Evolutionary conservation across 345 rosid species (phyloP).

Genomic region (Turnera subulata): DNA sequence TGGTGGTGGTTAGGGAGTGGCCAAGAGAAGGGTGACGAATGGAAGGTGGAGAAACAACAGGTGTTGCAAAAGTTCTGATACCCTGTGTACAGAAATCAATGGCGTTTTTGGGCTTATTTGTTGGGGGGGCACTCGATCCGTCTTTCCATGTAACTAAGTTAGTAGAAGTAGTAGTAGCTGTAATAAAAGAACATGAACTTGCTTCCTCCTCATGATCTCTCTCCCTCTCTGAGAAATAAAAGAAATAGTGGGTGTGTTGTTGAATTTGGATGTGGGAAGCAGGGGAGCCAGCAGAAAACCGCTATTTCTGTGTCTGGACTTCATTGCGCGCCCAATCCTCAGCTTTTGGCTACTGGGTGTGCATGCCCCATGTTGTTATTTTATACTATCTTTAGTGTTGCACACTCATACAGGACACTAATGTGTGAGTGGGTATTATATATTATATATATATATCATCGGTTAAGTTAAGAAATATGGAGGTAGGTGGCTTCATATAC

Average conservation of each 20-base stretch:
- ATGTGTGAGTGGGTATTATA: no score
- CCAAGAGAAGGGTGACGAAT: constrained; percentile 68
- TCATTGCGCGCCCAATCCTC: not conserved
- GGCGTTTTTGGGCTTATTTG: constrained; percentile 39
- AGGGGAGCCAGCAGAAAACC: not conserved
- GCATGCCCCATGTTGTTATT: no score
- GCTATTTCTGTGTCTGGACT: constrained; percentile 3
- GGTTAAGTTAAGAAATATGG: no score
- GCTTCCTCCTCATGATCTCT: not conserved
- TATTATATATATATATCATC: no score
- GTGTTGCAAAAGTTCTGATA: constrained; percentile 81
- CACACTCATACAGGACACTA: not conserved
- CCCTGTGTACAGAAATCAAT: constrained; percentile 53
- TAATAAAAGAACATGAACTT: not conserved
- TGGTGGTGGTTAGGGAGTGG: constrained; percentile 32
- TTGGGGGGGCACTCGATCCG: constrained; percentile 19
- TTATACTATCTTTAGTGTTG: not conserved
- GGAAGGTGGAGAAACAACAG: constrained; percentile 54
- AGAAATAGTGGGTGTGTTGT: no score
- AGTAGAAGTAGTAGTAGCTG: not conserved
- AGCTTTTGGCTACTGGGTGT: not conserved
- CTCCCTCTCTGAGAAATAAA: not conserved
- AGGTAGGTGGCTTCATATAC: no score
- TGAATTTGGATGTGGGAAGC: not conserved
- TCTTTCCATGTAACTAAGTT: constrained; percentile 4